phyloP scores from a whole-genome alignment of 495 filamentous ascomycete species.

The Tuber microsphaerosporum region DNA sequence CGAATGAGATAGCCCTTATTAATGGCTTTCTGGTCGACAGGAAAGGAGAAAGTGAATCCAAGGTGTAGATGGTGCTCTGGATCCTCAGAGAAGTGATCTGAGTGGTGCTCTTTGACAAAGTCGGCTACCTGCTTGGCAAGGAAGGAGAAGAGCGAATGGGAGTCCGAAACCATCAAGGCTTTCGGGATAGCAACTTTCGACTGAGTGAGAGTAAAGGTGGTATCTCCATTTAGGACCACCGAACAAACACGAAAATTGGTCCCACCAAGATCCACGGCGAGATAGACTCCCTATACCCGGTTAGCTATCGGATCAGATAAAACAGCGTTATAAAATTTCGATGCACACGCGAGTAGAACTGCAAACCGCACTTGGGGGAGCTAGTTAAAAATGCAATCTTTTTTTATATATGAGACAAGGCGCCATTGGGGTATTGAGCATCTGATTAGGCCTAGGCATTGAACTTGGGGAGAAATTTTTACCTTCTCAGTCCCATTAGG shows the following conservation, averaged over 20 bases:
- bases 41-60: conserved; percentile 97
- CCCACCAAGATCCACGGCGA: conserved; percentile 92
- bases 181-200: conserved; percentile 85
- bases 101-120: conserved; percentile 81
- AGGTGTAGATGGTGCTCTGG: conserved; percentile 76
- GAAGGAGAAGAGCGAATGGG: conserved; percentile 84
- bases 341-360: neutral
- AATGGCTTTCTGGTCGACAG: conserved; percentile 85
- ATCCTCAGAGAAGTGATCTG: conserved; percentile 74
- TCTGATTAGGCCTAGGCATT: neutral
- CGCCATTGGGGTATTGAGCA: neutral
- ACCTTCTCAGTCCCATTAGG: conserved; percentile 97
- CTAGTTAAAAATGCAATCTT: conserved; percentile 9
- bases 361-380: neutral
- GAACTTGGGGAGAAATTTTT: conserved; percentile 7
- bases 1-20: conserved; percentile 87
- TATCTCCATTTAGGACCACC: conserved; percentile 81
- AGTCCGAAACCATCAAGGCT: conserved; percentile 82
- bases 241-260: conserved; percentile 98
- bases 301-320: neutral
- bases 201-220: conserved; percentile 82
- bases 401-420: neutral
- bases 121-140: conserved; percentile 81
- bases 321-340: neutral
- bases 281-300: conserved; percentile 67